Conservation (phyloP, 2,329 filamentous ascomycete species). For the Elsinoe perseae region DNA sequence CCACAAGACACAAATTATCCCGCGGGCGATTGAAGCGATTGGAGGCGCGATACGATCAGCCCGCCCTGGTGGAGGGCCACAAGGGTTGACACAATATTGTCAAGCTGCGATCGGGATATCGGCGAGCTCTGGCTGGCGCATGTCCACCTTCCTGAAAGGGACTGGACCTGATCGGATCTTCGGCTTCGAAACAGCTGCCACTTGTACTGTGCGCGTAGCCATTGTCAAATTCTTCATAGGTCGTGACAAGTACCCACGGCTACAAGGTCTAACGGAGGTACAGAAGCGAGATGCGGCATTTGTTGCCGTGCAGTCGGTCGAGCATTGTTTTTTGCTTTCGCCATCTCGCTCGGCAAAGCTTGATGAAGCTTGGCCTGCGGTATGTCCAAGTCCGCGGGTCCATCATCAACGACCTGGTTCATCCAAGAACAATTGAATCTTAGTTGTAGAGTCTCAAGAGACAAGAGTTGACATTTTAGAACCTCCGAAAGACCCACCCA, state of each 20-base stretch:
- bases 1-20: neutral
- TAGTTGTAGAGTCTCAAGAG: neutral
- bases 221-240: neutral
- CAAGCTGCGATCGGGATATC: conserved; percentile 6
- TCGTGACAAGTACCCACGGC: neutral
- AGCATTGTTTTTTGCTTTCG: neutral
- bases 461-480: neutral
- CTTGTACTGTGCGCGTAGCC: neutral
- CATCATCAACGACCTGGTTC: neutral
- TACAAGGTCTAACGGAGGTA: neutral
- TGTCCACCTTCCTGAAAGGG: conserved; percentile 4
- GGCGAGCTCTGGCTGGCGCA: neutral
- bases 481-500: neutral
- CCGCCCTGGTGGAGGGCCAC: neutral
- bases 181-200: neutral
- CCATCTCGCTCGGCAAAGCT: conserved; percentile 7
- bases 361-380: neutral
- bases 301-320: neutral
- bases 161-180: conserved; percentile 1
- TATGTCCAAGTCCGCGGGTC: neutral
- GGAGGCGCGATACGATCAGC: neutral
- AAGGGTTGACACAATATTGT: neutral
- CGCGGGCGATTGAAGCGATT: neutral
- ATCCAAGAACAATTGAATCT: neutral
- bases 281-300: neutral